Percentiles rank a stretch among this genome's conserved stretches.
Conservation (phyloP, 192 early-diverging fungal genomes). For the Chytriomyces sp. region DNA sequence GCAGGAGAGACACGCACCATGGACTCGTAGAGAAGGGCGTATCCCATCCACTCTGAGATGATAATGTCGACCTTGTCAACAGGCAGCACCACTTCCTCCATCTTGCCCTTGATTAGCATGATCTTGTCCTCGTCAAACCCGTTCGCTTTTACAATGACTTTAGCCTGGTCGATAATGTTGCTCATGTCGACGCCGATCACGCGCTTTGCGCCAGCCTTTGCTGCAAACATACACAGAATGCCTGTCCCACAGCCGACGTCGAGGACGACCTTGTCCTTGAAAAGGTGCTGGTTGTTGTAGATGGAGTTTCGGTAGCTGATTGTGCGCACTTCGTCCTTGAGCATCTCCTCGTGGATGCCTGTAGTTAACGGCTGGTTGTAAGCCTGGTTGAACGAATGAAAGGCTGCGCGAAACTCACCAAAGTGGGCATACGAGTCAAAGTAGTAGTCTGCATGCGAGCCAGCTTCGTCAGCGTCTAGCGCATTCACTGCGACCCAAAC, state of each 20-base stretch:
- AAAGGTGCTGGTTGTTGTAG: conserved; percentile 93
- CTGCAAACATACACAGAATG: conserved; percentile 98
- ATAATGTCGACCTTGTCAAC: conserved; percentile 98
- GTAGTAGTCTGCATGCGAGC: conserved; percentile 91
- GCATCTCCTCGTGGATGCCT: conserved; percentile 94
- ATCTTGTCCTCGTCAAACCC: conserved; percentile 79
- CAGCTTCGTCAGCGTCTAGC: too few relatives aligned
- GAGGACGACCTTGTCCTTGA: conserved; percentile 95
- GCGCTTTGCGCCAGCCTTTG: conserved; percentile 94
- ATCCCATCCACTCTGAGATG: conserved; percentile 99
- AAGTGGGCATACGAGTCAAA: conserved; percentile 99
- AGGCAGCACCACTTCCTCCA: conserved; percentile 94
- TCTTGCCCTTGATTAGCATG: conserved; percentile 91
- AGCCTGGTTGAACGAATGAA: background rate
- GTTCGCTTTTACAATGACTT: conserved; percentile 92
- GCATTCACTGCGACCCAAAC: too few relatives aligned
- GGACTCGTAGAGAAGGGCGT: conserved; percentile 96
- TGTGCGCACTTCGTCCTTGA: conserved; percentile 97
- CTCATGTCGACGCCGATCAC: conserved; percentile 97
- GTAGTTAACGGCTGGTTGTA: background rate
- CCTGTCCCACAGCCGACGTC: conserved; percentile 99
- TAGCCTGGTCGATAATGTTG: conserved; percentile 96
- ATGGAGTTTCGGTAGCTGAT: conserved; percentile 90
- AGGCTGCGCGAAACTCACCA: conserved; percentile 52
- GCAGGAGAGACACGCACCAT: conserved; percentile 59